phyloP scores from a whole-genome alignment of 192 early-diverging fungal species.

The Gonapodya prolifera region DNA sequence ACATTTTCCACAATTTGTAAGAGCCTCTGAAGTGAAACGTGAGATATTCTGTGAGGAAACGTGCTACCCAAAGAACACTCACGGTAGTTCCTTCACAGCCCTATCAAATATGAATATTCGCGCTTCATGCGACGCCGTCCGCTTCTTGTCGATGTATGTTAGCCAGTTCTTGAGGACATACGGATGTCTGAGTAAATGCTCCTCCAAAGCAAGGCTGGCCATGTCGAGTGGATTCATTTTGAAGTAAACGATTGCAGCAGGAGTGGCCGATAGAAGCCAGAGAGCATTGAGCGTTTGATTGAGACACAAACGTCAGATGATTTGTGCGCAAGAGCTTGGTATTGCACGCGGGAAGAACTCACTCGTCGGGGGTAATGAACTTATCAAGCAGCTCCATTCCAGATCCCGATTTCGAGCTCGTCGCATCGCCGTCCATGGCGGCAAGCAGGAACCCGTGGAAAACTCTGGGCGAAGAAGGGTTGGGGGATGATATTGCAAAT shows the following conservation, averaged over 20 bases:
- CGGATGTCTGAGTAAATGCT: constrained; percentile 6
- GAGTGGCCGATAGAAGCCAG: too few species aligned
- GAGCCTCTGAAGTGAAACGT: background rate
- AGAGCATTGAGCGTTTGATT: too few species aligned
- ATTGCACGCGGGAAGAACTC: background rate
- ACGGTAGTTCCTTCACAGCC: constrained; percentile 72
- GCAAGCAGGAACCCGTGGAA: too few species aligned
- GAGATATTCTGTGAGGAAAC: background rate
- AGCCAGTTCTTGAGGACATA: constrained; percentile 66
- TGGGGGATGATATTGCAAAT: too few species aligned
- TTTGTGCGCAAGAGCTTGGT: too few species aligned
- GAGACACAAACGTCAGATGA: too few species aligned
- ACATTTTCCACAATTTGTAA: constrained; percentile 65
- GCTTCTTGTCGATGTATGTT: constrained; percentile 82
- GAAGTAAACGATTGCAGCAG: too few species aligned
- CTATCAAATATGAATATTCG: constrained; percentile 72
- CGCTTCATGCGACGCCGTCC: constrained; percentile 20
- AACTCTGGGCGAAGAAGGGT: too few species aligned
- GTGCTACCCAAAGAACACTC: constrained; percentile 63
- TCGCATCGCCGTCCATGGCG: too few species aligned
- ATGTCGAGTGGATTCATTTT: too few species aligned
- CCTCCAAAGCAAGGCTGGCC: constrained; percentile 8
- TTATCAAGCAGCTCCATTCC: background rate
- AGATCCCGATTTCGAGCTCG: background rate
- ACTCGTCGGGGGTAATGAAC: background rate